Conservation (phyloP, 805 yeast genomes). For the Debaryomyces prosopidis region DNA sequence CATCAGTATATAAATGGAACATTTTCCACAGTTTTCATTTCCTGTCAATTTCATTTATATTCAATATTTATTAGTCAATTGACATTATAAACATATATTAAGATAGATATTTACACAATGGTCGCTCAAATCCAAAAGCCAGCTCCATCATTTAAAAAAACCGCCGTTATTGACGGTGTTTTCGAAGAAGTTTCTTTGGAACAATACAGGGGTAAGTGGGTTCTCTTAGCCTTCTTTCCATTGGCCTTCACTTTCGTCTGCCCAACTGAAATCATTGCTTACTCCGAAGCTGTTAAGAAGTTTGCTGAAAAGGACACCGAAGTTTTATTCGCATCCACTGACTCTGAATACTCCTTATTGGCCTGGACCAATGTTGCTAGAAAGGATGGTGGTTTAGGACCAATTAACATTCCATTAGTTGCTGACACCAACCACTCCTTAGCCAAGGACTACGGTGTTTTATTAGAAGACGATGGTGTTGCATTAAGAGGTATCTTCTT, state of each 20-base stretch:
- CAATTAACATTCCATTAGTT: constrained; percentile 88
- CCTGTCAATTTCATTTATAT: not conserved
- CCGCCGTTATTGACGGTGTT: constrained; percentile 95
- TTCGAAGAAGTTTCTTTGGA: constrained; percentile 95
- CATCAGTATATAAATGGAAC: constrained; percentile 2
- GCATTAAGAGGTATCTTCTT: constrained; percentile 98
- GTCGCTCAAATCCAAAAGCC: constrained; percentile 89
- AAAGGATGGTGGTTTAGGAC: constrained; percentile 98
- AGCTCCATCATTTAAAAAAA: constrained; percentile 94
- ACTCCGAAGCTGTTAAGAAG: constrained; percentile 91
- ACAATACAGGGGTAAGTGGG: constrained; percentile 98
- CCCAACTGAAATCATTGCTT: constrained; percentile 99
- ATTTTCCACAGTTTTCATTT: not conserved
- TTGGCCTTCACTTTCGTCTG: constrained; percentile 99
- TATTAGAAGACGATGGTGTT: constrained; percentile 93
- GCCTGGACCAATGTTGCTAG: constrained; percentile 98
- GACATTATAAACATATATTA: not conserved
- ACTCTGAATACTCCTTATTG: constrained; percentile 94
- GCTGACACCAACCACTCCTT: constrained; percentile 97
- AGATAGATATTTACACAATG: constrained; percentile 59
- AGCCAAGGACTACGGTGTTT: constrained; percentile 95
- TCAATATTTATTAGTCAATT: not conserved
- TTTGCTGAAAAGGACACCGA: constrained; percentile 85
- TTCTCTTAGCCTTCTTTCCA: constrained; percentile 94
- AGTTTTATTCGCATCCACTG: constrained; percentile 95